Percentiles rank a stretch among this genome's conserved stretches.
These are phyloP conservation scores for Casuarina glauca DNA, from an alignment of 306 rosid genomes.

Conservation along the genomic window DNA sequence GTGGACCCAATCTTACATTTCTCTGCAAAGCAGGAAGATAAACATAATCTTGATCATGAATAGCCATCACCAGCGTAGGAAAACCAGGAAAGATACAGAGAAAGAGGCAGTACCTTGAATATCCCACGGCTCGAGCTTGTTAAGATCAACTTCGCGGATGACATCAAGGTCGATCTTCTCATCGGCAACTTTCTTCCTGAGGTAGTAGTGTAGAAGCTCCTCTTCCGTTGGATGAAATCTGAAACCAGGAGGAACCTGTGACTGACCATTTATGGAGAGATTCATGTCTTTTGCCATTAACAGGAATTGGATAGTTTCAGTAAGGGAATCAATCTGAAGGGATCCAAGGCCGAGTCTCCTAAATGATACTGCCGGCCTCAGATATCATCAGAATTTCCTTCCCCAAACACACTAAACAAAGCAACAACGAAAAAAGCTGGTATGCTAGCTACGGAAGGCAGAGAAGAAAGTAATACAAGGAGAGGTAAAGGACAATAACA, in stretches of 20 bases:
- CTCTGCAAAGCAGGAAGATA: constrained; percentile 27
- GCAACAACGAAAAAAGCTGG: neutral
- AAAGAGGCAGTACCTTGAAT: constrained; percentile 45
- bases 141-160: constrained; percentile 60
- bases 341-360: too few species aligned
- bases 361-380: neutral
- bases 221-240: constrained; percentile 64
- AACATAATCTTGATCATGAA: neutral
- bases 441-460: neutral
- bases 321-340: too few species aligned
- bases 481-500: neutral
- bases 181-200: constrained; percentile 53
- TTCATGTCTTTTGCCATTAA: constrained; percentile 38
- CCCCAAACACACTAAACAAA: neutral
- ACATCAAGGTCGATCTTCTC: constrained; percentile 63
- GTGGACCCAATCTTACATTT: constrained; percentile 63
- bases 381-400: neutral
- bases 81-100: neutral
- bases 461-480: neutral
- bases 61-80: neutral
- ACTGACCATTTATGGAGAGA: constrained; percentile 54
- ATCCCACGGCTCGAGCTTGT: constrained; percentile 71
- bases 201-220: constrained; percentile 63
- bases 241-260: constrained; percentile 59
- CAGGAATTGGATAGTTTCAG: neutral